Evolutionary conservation across 2,329 filamentous ascomycete species (phyloP).

Genomic region (Huntiella abstrusa): DNA sequence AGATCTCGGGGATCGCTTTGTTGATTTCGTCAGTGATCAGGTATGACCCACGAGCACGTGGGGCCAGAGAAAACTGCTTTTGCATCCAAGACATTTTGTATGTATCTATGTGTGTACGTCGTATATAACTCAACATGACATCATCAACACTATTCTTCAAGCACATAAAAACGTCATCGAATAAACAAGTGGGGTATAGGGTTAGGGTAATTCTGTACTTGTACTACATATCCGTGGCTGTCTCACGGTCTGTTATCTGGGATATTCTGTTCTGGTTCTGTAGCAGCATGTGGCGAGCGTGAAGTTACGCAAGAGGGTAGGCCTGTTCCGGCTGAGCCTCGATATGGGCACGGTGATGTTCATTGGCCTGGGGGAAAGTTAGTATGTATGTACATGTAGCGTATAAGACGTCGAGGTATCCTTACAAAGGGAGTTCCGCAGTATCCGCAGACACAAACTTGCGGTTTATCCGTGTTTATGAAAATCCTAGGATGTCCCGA

Average conservation of each 20-base stretch:
- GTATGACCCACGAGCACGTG: slow-evolving; percentile 66
- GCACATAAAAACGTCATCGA: background rate
- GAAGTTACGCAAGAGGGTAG: slow-evolving; percentile 49
- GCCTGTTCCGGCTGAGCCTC: slow-evolving; percentile 63
- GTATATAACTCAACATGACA: no score
- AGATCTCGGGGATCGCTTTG: slow-evolving; percentile 57
- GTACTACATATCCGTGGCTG: slow-evolving; percentile 1
- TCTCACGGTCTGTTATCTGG: background rate
- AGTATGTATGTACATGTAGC: slow-evolving; percentile 5
- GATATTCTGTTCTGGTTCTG: no score
- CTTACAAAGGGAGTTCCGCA: slow-evolving; percentile 86
- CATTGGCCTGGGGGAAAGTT: slow-evolving; percentile 48
- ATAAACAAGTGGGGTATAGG: no score
- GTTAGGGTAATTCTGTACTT: background rate
- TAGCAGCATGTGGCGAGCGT: no score
- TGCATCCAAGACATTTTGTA: slow-evolving; percentile 43
- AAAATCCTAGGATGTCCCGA: slow-evolving; percentile 83
- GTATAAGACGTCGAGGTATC: background rate
- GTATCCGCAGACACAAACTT: slow-evolving; percentile 81
- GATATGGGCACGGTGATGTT: slow-evolving; percentile 69
- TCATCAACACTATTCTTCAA: no score
- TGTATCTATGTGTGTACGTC: no score
- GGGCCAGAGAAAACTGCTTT: slow-evolving; percentile 63
- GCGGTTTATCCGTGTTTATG: slow-evolving; percentile 95
- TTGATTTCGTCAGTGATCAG: slow-evolving; percentile 66